These are phyloP conservation scores for Annulohypoxylon bovei DNA, from an alignment of 495 filamentous ascomycete genomes.

Conservation along the genomic window DNA sequence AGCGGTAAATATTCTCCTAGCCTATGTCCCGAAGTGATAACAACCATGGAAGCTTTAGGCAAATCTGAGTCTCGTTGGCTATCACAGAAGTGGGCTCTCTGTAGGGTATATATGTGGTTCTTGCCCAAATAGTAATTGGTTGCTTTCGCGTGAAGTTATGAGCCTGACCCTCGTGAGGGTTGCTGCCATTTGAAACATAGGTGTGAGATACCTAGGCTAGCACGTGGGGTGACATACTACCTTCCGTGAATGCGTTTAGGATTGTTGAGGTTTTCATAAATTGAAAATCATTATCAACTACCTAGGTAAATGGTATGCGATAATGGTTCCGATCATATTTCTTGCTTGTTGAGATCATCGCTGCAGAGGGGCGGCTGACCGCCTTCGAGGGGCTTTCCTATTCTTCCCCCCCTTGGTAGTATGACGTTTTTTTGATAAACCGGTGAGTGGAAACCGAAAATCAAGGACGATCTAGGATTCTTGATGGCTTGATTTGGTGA, in stretches of 20 bases:
- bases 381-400: conserved; percentile 13
- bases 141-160: neutral
- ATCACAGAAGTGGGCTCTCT: neutral
- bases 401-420: neutral
- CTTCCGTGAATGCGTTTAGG: neutral
- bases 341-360: conserved; percentile 12
- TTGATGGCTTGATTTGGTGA: neutral
- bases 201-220: neutral
- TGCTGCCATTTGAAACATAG: neutral
- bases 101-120: neutral
- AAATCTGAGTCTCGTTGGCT: neutral
- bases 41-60: neutral
- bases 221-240: neutral
- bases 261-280: neutral
- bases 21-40: neutral
- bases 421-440: conserved; percentile 14
- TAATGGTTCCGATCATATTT: neutral
- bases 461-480: neutral
- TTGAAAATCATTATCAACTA: conserved; percentile 4
- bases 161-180: neutral
- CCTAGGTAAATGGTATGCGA: neutral
- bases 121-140: neutral
- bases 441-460: neutral
- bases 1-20: neutral
- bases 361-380: conserved; percentile 25